Evolutionary conservation across 2,329 filamentous ascomycete species (phyloP), one percentile per base, ranked within the genome.

Genomic region (Raffaelea arxii): DNA sequence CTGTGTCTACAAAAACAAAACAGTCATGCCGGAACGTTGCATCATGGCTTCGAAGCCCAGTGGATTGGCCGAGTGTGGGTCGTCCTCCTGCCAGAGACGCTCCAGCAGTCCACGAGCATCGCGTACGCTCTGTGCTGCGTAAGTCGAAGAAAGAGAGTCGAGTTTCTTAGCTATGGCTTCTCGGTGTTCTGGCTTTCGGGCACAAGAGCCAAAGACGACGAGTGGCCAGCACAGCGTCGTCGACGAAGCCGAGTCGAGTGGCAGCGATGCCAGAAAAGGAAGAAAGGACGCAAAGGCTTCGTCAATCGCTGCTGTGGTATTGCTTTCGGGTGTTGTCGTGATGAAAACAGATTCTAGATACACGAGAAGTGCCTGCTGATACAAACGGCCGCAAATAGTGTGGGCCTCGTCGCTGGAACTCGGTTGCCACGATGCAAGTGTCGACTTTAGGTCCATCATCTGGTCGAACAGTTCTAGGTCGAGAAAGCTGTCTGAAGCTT

Each of bases 161-260:
- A 41, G 22, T 16, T n/a, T 6, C 7, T 5, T 7, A 21, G 21
- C 39, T n/a, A 41, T 41, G 21, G 39, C 39, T n/a, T 18, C 6
- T 6, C 39, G 39, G 39, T 41, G 39, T 24, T 4, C 5, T 12
- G 21, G 5, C 9, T 41, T 4, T 4, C 39, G 39, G 39, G 39
- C 39, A 18, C 39, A 41, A 5, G 39, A 22, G 22, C 39, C 39
- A 41, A 41, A 41, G 39, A 41, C 39, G 22, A 41, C 39, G 5
- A 41, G 39, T 16, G 39, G 39, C 39, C 39, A 41, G 22, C 39
- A 41, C 9, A 41, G 22, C 22, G 39, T 41, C 23, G 39, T 41
- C 22, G 39, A 41, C 10, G 39, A 7, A 24, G 39, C 6, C 21
- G 39, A 6, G 39, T 41, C 22, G 21, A 41, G 39, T 7, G 39